Evolutionary conservation across 179 eudicot species (phyloP), one percentile per base, ranked within the genome.

Genomic region (Corrigiola litoralis): DNA sequence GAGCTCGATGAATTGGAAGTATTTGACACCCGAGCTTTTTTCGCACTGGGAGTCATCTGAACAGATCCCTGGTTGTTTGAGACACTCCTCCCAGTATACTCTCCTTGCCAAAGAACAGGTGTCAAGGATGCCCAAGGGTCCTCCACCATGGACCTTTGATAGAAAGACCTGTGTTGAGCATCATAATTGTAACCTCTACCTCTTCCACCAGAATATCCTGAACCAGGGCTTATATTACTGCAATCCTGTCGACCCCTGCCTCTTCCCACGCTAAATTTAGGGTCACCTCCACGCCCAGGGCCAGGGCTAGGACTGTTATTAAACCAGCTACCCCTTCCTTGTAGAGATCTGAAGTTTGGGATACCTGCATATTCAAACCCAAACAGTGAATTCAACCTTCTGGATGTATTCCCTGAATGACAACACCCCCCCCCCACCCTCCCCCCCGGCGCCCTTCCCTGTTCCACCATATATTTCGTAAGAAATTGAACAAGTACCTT

Each of bases 41-140:
- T 86, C 24, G 68, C 25, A 48, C 31, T 63, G 46, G 70, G 55
- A 6, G 82, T 70, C 48, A 52, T 74, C 32, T 74, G 74, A 59
- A 67, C 14, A 6, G 49, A 49, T 12, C 51, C 67, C 67, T 46
- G 67, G 41, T 51, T 73, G 50, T 48, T 51, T 21, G 46, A 50
- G 16, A 10, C 28, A 47, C 61, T 74, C 41, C 20, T 40, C 2
- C 49, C 37, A 44, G 31, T 55, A 58, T 31, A 56, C 49, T 29
- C 68, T 51, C 38, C 49, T 64, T 58, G 75, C 91, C 91, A 86
- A 55, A 75, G 23, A 54, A 84, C 84, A 34, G 96, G 89, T 45
- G 78, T 44, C 70, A 88, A 72, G 54, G 64, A 61, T 65, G 76
- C 66, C 96, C 96, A 88, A 4, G 96, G 92, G 53, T 88, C 92